Evolutionary conservation across 805 yeast genomes (phyloP).

Genomic region (Wickerhamiella parazyma): DNA sequence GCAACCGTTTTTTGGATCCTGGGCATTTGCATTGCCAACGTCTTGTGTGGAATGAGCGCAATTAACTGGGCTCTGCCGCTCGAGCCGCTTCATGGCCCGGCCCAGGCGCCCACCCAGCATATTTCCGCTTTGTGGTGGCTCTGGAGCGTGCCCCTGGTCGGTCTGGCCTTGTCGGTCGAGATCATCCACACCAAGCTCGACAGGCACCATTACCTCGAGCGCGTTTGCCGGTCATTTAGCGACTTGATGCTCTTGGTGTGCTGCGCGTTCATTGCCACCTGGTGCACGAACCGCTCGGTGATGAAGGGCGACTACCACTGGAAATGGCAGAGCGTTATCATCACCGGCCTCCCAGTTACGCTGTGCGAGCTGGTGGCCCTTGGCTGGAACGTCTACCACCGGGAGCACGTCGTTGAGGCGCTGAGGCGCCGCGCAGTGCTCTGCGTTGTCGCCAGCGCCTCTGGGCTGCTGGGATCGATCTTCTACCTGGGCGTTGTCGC

Average conservation of each 20-base stretch:
- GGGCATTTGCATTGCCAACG: slow-evolving; percentile 5
- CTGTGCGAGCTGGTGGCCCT: slow-evolving; percentile 4
- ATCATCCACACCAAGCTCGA: slow-evolving; percentile 1
- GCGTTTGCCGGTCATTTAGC: slow-evolving; percentile 10
- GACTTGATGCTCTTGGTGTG: slow-evolving; percentile 17
- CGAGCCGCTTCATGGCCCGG: neutral
- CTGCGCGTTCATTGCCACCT: slow-evolving; percentile 16
- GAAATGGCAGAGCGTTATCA: slow-evolving; percentile 18
- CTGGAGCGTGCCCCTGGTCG: slow-evolving; percentile 1
- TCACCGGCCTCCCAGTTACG: slow-evolving; percentile 10
- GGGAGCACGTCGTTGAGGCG: neutral
- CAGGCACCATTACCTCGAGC: slow-evolving; percentile 8
- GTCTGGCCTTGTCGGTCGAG: slow-evolving; percentile 2
- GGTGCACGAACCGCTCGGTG: slow-evolving; percentile 13
- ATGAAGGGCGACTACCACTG: slow-evolving; percentile 14
- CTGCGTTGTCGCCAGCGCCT: slow-evolving; percentile 9
- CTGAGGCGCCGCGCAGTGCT: neutral
- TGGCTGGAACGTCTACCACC: slow-evolving; percentile 1
- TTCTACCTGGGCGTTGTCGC: slow-evolving; percentile 19
- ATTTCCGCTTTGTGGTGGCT: slow-evolving; percentile 6
- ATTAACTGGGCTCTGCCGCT: slow-evolving; percentile 3
- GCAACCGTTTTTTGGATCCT: slow-evolving; percentile 4
- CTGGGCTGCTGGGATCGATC: slow-evolving; percentile 17
- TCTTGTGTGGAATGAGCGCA: slow-evolving; percentile 7
- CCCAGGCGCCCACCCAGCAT: neutral